Evolutionary conservation across 2,329 filamentous ascomycete species (phyloP), one percentile per base, ranked within the genome.

Genomic region (Epichloe hybrida): DNA sequence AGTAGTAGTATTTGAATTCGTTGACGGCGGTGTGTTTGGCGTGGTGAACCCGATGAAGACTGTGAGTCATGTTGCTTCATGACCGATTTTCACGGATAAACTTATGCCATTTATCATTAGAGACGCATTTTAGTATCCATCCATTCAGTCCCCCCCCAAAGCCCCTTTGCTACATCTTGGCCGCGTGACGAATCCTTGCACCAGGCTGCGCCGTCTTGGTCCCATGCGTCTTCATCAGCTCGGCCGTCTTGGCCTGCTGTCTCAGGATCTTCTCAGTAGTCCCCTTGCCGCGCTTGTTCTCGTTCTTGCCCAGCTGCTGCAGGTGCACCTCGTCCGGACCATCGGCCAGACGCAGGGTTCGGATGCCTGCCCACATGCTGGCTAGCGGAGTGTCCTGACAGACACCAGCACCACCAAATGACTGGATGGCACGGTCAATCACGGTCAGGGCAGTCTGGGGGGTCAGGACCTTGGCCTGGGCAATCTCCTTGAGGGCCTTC

Each of bases 321-420:
- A 90, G 69, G 67, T 94, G 93, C 54, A 97, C 93, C 79, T 98
- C 93, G 69, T 98, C 93, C 0, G 93, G 93, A 0, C 93, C 93
- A 68, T 98, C 93, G 0, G 88, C 89, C 58, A 95, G 80, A 54
- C 87, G 77, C 68, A 95, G 75, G 6, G 90, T 95, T 52, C 89
- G 76, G 61, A 89, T 86, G 54, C 77, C 72, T 20, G 87, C 81
- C 82, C 87, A 95, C 80, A 90, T 83, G 64, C 75, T 77, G 12
- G 89, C 90, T 56, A 98, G 73, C 20, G 93, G 93, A 2, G 93
- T 97, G 64, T 98, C 93, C 73, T 97, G 93, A 62, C 81, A 86
- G 46, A 98, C 85, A 64, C 93, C 93, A 4, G 86, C 88, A 53
- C 83, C 93, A 53, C 93, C 93, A 62, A 90, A 95, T 0, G 88